phyloP scores from a whole-genome alignment of 1,284 basidiomycete species.

The Pseudozyma tsukubaensis region DNA sequence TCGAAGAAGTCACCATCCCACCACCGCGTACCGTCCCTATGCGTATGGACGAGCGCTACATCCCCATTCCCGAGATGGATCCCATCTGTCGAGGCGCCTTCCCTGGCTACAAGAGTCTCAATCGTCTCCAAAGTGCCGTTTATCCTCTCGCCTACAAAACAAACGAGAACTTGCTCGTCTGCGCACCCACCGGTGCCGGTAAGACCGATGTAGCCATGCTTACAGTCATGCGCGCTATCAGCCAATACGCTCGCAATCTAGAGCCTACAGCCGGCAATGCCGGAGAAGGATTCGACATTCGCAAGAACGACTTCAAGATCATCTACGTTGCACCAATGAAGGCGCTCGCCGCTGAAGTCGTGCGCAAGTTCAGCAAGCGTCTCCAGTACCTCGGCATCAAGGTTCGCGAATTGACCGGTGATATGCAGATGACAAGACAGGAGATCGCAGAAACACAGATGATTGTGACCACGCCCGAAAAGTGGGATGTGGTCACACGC shows the following conservation, averaged over 20 bases:
- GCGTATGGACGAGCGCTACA: slow-evolving; percentile 78
- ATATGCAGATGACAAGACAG: slow-evolving; percentile 95
- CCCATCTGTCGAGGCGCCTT: slow-evolving; percentile 86
- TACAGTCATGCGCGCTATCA: slow-evolving; percentile 86
- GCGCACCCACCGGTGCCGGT: slow-evolving; percentile 73
- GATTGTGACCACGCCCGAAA: slow-evolving; percentile 98
- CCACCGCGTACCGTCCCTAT: slow-evolving; percentile 85
- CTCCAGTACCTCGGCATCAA: slow-evolving; percentile 88
- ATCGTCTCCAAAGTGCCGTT: slow-evolving; percentile 94
- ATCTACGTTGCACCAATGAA: slow-evolving; percentile 99
- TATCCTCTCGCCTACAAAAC: slow-evolving; percentile 92
- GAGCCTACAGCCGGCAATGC: slow-evolving; percentile 72
- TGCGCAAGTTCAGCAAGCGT: slow-evolving; percentile 89
- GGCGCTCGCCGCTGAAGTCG: slow-evolving; percentile 93
- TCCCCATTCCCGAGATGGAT: slow-evolving; percentile 82
- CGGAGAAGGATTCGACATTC: slow-evolving; percentile 55
- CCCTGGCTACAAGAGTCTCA: slow-evolving; percentile 85
- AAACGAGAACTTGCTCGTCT: slow-evolving; percentile 94
- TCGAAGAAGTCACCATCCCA: slow-evolving; percentile 86
- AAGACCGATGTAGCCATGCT: slow-evolving; percentile 99
- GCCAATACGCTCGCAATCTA: slow-evolving; percentile 80
- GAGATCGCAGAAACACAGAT: slow-evolving; percentile 97
- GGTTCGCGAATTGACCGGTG: slow-evolving; percentile 96
- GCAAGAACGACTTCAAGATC: slow-evolving; percentile 80
- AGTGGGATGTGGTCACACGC: slow-evolving; percentile 99